Evolutionary conservation across 1,284 basidiomycete genomes (phyloP), one percentile per base, ranked within the genome.

Genomic region (Ganoderma leucocontextum): DNA sequence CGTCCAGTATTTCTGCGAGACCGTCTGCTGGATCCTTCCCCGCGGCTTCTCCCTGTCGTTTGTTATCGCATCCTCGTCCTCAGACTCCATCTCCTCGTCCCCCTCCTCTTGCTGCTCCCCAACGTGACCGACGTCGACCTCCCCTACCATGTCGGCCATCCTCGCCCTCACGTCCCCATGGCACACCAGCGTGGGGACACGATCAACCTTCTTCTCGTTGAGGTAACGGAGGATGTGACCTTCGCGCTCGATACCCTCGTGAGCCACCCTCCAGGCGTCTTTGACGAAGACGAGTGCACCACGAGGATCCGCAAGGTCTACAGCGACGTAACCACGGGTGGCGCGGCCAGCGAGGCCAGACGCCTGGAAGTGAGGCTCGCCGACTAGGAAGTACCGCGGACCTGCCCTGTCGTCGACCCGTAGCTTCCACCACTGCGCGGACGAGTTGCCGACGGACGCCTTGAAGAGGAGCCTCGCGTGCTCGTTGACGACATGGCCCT

Each of bases 301-400:
- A 6, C 13, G n/a, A 3, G n/a, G 39, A 13, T 60, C 33, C 3
- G 49, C 49, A 0, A 4, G n/a, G 33, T 64, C 66, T 5, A 70
- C 36, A 25, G 67, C 70, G 15, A 71, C 52, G 22, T 66, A 71
- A 2, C 66, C 64, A 1, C 60, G 64, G 3, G 70, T 71, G 0
- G 64, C 67, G 15, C 70, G 61, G 12, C 70, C 64, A 13, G 35
- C 4, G 9, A 70, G 25, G 15, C 57, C 63, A 1, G 44, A 2
- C 1, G 69, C 60, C 2, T 10, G 13, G 66, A 65, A 68, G 38
- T 64, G 42, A 22, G 66, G 66, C 13, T 60, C 44, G 8, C 63
- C 69, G 25, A 67, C 68, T 6, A 49, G 47, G 2, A 67, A 29
- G 64, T 58, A 65, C 4, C 52, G 7, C 1, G 35, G 55, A 1